Base-by-base conservation (phyloP, 495 filamentous ascomycete genomes). In the Penicillium crystallinum region DNA sequence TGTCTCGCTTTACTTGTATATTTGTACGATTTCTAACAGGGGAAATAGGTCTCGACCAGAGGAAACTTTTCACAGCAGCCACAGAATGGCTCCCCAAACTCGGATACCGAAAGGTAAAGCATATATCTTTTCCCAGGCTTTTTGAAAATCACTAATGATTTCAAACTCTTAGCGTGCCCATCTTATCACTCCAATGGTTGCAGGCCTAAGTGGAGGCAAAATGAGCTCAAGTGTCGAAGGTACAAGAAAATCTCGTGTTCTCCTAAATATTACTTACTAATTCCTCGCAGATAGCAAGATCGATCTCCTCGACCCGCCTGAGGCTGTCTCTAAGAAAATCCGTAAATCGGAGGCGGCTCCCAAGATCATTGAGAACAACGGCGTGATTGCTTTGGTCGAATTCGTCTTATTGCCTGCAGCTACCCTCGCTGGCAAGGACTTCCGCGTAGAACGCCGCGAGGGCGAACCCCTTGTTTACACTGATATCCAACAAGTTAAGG, bases 121-220 rank as follows among this genome's bases (percentile, higher is more conserved):
- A 25, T 40, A n/a, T 25, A 40, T 33, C 9, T 21, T 15, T 30
- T 4, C 21, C 36, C n/a, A 37, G 0, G 35, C 43, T 45, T 12
- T 7, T 31, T 21, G 4, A 12, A 35, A 23, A 12, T 19, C 2
- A 11, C 36, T 38, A 40, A 23, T 38, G 14, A 31, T 41, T 36
- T 39, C 11, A 6, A 43, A 17, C 12, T 19, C 46, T 8, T 37
- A 77, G 70, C 81, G 91, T 34, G 89, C 89, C 23, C 92, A 97
- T 71, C 60, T 96, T 40, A 87, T 97, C 77, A 96, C 89, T 59
- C 80, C 88, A 1, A 95, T 98, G 87, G 84, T 97, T 6, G 82
- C 89, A 0, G 92, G 93, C 14, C 69, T 97, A 2, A 77, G 73
- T 31, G 89, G 89, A 15, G 93, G 87, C 19, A 96, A 96, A 73